Evolutionary conservation across 2,329 filamentous ascomycete species (phyloP).

Genomic region (Scedosporium dehoogii): DNA sequence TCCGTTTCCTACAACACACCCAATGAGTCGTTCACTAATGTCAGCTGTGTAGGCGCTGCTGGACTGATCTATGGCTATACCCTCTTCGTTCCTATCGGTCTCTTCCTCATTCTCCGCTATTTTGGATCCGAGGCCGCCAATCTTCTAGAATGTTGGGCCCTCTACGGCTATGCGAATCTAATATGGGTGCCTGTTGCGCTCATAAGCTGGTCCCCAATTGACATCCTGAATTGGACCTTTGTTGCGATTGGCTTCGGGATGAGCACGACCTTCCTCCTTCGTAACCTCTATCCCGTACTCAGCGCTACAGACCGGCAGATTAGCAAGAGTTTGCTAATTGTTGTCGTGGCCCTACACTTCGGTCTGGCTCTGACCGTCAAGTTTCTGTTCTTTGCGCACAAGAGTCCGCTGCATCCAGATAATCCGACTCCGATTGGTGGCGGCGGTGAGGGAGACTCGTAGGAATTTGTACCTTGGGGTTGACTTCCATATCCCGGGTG

Average conservation of each 20-base stretch:
- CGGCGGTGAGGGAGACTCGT: background rate
- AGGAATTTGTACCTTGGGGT: too few species aligned
- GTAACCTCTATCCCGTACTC: slow-evolving; percentile 84
- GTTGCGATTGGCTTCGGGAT: slow-evolving; percentile 77
- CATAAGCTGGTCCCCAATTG: slow-evolving; percentile 80
- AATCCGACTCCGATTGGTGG: slow-evolving; percentile 2
- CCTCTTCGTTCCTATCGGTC: slow-evolving; percentile 67
- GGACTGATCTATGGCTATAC: slow-evolving; percentile 96
- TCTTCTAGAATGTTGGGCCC: slow-evolving; percentile 85
- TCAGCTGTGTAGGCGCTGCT: slow-evolving; percentile 52
- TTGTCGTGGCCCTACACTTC: slow-evolving; percentile 77
- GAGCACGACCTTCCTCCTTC: slow-evolving; percentile 72
- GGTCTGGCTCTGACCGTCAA: slow-evolving; percentile 92
- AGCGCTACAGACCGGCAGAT: slow-evolving; percentile 88
- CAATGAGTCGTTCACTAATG: background rate
- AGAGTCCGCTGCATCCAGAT: slow-evolving; percentile 37
- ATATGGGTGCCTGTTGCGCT: slow-evolving; percentile 95
- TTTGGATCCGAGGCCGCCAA: slow-evolving; percentile 92
- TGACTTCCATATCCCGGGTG: too few species aligned
- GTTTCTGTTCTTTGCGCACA: slow-evolving; percentile 87
- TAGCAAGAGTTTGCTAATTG: slow-evolving; percentile 74
- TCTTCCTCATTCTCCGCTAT: slow-evolving; percentile 87
- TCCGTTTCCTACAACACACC: background rate
- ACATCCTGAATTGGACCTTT: slow-evolving; percentile 86
- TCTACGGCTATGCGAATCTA: slow-evolving; percentile 94